Evolutionary conservation across 2,329 filamentous ascomycete species (phyloP).

Genomic region (Fusarium protoensiforme): DNA sequence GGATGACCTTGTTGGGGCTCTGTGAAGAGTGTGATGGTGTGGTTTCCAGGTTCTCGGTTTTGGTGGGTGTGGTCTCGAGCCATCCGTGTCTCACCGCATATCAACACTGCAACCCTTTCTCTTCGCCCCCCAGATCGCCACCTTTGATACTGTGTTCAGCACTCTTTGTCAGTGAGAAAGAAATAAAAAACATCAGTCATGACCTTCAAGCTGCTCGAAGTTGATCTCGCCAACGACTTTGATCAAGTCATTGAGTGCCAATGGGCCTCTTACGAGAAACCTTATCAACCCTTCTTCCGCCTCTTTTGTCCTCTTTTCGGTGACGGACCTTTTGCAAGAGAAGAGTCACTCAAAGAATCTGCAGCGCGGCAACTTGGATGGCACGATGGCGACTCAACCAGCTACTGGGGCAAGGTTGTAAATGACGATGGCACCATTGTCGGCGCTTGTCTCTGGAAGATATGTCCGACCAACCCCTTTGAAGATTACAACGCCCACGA

Average conservation of each 20-base stretch:
- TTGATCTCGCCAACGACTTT: conserved; percentile 27
- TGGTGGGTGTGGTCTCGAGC: not conserved
- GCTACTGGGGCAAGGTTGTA: conserved; percentile 29
- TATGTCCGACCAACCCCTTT: conserved; percentile 23
- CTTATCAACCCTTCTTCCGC: conserved; percentile 31
- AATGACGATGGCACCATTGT: conserved; percentile 31
- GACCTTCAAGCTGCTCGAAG: conserved; percentile 28
- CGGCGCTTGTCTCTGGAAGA: conserved; percentile 37
- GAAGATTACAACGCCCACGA: conserved; percentile 16
- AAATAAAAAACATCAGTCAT: not conserved
- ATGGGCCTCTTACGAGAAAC: conserved; percentile 29
- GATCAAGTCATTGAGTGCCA: conserved; percentile 32
- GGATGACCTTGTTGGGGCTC: not conserved
- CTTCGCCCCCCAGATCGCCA: not conserved
- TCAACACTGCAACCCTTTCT: not conserved
- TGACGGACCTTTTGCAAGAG: conserved; percentile 10
- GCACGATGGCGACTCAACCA: conserved; percentile 28
- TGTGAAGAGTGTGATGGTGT: not conserved
- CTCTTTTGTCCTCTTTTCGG: conserved; percentile 33
- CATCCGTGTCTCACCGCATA: not conserved
- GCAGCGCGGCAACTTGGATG: conserved; percentile 5
- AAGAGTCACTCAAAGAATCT: conserved; percentile 24
- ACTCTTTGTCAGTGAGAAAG: not conserved
- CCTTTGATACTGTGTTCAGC: not conserved
- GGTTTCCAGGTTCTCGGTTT: not conserved